Evolutionary conservation across 2,329 filamentous ascomycete species (phyloP), one percentile per base, ranked within the genome.

Genomic region (Sporothrix pallida): DNA sequence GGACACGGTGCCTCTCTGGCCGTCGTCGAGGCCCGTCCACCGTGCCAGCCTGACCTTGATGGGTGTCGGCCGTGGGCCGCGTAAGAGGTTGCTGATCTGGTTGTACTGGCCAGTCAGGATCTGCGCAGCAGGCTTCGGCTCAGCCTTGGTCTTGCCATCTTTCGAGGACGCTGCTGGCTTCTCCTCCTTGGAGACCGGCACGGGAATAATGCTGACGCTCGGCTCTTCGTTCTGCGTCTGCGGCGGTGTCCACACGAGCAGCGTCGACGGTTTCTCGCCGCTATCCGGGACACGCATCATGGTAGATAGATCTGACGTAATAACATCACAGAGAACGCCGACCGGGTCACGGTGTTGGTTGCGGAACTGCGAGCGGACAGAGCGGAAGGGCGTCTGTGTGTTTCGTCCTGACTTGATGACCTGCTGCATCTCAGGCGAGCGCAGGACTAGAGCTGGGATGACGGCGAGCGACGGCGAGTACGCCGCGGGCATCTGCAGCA

Each of bases 401-500:
- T 52, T n/a, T 12, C n/a, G 23, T 10, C 31, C 31, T 7, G 54
- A 58, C 4, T 6, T 1, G 23, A 23, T 3, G 3, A 58, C n/a
- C 6, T 12, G 54, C 7, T 58, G 54, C 23, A 58, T 17, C 54
- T 58, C 54, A 8, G 54, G n/a, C 7, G 54, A 58, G 20, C 54
- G 54, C 23, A 58, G 10, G 10, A 58, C 54, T 3, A 58, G 23
- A 6, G 54, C 54, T 26, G 54, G 54, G 31, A 62, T 82, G 3
- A 85, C 82, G 12, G 87, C 52, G 6, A 83, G 0, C 82, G 81
- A 78, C 10, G 20, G 44, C 15, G 46, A 13, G 23, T 42, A 37
- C 3, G 58, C 37, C 44, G 12, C 52, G 8, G 23, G 67, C 4
- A 13, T n/a, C 13, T 8, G 31, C n/a, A 92, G 92, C 3, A 92